phyloP scores from a whole-genome alignment of 1,284 basidiomycete species.

The Agroathelia rolfsii region DNA sequence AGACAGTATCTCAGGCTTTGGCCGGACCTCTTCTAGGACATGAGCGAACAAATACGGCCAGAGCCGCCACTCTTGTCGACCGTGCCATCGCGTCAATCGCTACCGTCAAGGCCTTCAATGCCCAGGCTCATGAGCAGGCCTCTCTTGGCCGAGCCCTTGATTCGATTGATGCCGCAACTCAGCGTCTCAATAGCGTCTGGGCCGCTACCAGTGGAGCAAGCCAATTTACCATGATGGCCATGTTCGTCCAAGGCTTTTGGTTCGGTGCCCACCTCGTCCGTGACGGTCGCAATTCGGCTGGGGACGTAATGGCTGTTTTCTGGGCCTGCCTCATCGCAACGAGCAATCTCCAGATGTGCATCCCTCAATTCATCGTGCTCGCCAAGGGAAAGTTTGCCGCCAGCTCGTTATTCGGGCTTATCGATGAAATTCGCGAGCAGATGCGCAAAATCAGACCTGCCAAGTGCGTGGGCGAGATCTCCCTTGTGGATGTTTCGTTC shows the following conservation, averaged over 20 bases:
- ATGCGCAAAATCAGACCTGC: conserved; percentile 29
- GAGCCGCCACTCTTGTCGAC: conserved; percentile 72
- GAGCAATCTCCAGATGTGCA: conserved; percentile 76
- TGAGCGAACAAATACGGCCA: conserved; percentile 62
- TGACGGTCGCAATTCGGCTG: conserved; percentile 56
- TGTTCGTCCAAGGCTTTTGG: conserved; percentile 98
- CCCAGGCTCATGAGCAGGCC: conserved; percentile 50
- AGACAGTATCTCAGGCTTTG: conserved; percentile 63
- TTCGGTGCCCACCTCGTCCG: conserved; percentile 84
- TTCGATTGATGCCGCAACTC: conserved; percentile 37
- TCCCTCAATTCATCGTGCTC: conserved; percentile 71
- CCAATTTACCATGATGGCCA: conserved; percentile 78
- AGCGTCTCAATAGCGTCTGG: conserved; percentile 64
- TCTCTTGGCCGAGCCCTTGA: conserved; percentile 40
- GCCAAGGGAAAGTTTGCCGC: conserved; percentile 54
- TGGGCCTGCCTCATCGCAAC: conserved; percentile 92
- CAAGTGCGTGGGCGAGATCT: conserved; percentile 48
- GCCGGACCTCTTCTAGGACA: conserved; percentile 56
- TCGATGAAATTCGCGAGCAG: conserved; percentile 14
- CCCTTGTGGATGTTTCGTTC: conserved; percentile 53
- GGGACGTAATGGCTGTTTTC: conserved; percentile 89
- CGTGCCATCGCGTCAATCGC: conserved; percentile 73
- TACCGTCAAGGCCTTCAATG: conserved; percentile 96
- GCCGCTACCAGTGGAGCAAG: conserved; percentile 58
- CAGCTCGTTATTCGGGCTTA: conserved; percentile 10